phyloP scores from a whole-genome alignment of 2,329 filamentous ascomycete genomes.

The Pseudogymnoascus sp. region DNA sequence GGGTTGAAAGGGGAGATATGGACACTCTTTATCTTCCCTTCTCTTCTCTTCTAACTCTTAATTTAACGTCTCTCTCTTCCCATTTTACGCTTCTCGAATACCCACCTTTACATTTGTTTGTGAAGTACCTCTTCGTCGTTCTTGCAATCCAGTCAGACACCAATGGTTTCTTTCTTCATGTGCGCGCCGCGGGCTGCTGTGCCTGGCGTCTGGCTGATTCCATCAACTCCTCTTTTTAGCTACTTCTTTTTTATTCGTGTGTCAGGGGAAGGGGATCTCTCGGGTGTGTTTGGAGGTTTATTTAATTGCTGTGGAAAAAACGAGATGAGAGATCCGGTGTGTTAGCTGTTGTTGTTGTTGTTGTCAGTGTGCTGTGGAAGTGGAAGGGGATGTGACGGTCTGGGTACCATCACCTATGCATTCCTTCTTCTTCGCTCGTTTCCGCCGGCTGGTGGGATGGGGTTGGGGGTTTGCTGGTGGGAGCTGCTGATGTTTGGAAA shows the following conservation, averaged over 20 bases:
- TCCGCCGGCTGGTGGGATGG: not conserved
- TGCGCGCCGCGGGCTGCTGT: not conserved
- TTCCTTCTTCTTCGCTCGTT: not conserved
- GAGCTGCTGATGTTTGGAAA: not conserved
- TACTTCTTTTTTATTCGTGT: not conserved
- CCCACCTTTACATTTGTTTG: not conserved
- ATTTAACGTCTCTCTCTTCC: no score
- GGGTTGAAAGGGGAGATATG: not conserved
- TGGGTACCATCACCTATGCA: not conserved
- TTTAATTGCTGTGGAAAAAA: not conserved
- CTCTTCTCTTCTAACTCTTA: no score
- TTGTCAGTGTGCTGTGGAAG: not conserved
- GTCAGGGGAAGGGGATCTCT: not conserved
- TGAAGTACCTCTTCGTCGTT: not conserved
- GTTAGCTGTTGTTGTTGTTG: not conserved
- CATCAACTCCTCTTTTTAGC: not conserved
- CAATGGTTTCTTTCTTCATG: not conserved
- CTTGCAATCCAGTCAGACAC: not conserved
- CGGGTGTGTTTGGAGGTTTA: not conserved
- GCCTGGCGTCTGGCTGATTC: not conserved
- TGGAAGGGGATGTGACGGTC: not conserved
- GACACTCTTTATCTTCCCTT: no score
- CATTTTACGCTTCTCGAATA: not conserved
- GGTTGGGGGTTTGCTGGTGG: not conserved
- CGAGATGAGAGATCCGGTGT: not conserved